Conservation (phyloP, 2,329 filamentous ascomycete species). For the Penicillium rolfsii region DNA sequence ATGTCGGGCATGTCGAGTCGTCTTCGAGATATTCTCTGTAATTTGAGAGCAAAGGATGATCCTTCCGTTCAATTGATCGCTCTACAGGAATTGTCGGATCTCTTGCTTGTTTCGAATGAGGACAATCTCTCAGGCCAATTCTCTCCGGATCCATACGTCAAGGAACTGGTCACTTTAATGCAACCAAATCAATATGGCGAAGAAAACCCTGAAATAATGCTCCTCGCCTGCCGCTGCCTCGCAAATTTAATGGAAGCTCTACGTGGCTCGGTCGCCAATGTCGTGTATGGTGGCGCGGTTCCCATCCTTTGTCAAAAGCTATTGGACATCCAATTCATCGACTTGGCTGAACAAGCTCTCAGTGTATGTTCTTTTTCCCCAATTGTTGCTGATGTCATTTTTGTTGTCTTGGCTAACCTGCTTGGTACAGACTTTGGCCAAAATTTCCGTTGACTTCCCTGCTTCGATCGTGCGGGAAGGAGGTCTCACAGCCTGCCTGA, state of each 20-base stretch:
- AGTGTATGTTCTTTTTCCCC: constrained; percentile 59
- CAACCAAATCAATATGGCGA: constrained; percentile 83
- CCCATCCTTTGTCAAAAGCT: constrained; percentile 93
- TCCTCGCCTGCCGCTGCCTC: constrained; percentile 90
- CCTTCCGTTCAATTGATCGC: constrained; percentile 87
- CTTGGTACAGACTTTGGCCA: constrained; percentile 74
- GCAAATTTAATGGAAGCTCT: constrained; percentile 98
- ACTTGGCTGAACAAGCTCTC: constrained; percentile 92
- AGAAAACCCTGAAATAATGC: constrained; percentile 95
- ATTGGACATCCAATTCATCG: constrained; percentile 94
- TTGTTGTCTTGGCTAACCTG: constrained; percentile 8
- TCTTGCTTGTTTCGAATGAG: constrained; percentile 91
- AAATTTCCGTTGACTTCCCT: constrained; percentile 95
- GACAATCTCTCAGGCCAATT: constrained; percentile 96
- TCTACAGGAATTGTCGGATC: constrained; percentile 88
- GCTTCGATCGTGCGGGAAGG: constrained; percentile 94
- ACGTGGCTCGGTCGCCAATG: constrained; percentile 87
- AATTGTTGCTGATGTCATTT: background rate
- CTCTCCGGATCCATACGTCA: constrained; percentile 90
- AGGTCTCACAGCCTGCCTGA: constrained; percentile 91
- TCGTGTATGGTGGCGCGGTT: constrained; percentile 96
- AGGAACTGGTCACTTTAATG: constrained; percentile 91
- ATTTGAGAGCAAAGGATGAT: constrained; percentile 81
- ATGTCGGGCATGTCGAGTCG: constrained; percentile 82
- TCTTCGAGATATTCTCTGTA: constrained; percentile 75